phyloP scores from a whole-genome alignment of 2,329 filamentous ascomycete species.

The Lachnellula willkommii region DNA sequence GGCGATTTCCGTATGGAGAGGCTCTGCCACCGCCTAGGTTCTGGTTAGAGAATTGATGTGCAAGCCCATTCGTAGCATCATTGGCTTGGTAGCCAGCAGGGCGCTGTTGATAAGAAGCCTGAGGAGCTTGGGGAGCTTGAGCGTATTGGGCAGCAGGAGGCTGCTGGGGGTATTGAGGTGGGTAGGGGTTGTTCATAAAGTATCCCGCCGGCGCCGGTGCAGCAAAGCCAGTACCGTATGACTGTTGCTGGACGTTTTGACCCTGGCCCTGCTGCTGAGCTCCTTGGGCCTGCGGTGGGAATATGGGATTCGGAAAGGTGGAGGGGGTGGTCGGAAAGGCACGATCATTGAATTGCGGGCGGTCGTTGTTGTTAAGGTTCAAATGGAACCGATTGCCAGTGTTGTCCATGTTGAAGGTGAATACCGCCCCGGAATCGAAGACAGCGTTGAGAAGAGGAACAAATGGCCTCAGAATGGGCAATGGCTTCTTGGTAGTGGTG shows the following conservation, averaged over 20 bases:
- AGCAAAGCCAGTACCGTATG: constrained; percentile 42
- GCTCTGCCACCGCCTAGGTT: constrained; percentile 69
- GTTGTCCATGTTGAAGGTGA: constrained; percentile 22
- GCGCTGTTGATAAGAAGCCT: constrained; percentile 40
- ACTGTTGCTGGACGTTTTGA: constrained; percentile 36
- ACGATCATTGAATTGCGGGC: constrained; percentile 65
- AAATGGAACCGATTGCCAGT: constrained; percentile 27
- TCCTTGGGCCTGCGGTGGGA: constrained; percentile 25
- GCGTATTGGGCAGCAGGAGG: constrained; percentile 44
- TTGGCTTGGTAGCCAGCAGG: constrained; percentile 58
- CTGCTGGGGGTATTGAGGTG: constrained; percentile 33
- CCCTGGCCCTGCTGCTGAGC: constrained; percentile 33
- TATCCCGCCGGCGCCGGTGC: constrained; percentile 42
- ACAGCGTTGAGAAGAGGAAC: not conserved
- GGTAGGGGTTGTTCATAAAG: constrained; percentile 58
- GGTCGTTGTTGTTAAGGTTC: constrained; percentile 36
- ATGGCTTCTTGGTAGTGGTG: not conserved
- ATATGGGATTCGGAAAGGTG: constrained; percentile 88
- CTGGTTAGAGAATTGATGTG: constrained; percentile 95
- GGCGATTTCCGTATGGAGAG: constrained; percentile 63
- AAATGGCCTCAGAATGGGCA: not conserved
- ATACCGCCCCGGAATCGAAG: not conserved
- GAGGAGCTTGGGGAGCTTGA: constrained; percentile 49
- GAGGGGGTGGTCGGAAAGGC: constrained; percentile 85
- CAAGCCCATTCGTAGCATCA: constrained; percentile 84